Conservation (phyloP, 805 yeast species). For the Komagataella kurtzmanii region DNA sequence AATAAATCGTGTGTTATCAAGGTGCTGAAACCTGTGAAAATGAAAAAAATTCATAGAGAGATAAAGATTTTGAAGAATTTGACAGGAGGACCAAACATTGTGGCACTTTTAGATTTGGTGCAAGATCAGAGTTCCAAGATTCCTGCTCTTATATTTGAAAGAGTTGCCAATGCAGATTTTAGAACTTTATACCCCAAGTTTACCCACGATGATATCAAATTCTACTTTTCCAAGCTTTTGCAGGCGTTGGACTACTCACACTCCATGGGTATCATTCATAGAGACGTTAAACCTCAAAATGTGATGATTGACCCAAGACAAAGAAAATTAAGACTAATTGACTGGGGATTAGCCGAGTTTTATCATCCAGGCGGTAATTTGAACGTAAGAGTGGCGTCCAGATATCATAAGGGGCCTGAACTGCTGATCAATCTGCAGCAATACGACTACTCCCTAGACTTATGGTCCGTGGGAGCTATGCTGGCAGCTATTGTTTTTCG, state of each 20-base stretch:
- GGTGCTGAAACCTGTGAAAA: slow-evolving; percentile 84
- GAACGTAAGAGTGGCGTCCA: slow-evolving; percentile 86
- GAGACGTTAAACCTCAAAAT: slow-evolving; percentile 94
- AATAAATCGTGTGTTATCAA: slow-evolving; percentile 67
- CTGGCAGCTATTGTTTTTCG: slow-evolving; percentile 82
- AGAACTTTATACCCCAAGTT: slow-evolving; percentile 71
- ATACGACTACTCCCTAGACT: slow-evolving; percentile 83
- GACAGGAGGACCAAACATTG: slow-evolving; percentile 73
- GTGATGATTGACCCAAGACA: slow-evolving; percentile 83
- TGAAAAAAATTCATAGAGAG: slow-evolving; percentile 84
- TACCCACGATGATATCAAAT: slow-evolving; percentile 63
- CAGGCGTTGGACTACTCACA: slow-evolving; percentile 83
- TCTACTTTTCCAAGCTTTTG: slow-evolving; percentile 68
- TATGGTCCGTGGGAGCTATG: slow-evolving; percentile 94
- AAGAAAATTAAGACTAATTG: slow-evolving; percentile 65
- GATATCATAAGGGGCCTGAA: slow-evolving; percentile 92
- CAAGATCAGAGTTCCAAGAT: slow-evolving; percentile 69
- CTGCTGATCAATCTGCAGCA: slow-evolving; percentile 71
- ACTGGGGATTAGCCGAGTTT: slow-evolving; percentile 94
- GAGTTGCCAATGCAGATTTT: slow-evolving; percentile 73
- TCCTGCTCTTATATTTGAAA: slow-evolving; percentile 81
- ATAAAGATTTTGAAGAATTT: slow-evolving; percentile 77
- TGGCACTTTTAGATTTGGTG: slow-evolving; percentile 68
- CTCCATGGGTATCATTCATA: slow-evolving; percentile 90
- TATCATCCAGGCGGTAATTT: slow-evolving; percentile 83